A percentile compares a stretch with the other conserved stretches of the same genome.
These are phyloP conservation scores for Botryotinia globosa DNA, from an alignment of 2,329 filamentous ascomycete genomes.

Conservation along the genomic window DNA sequence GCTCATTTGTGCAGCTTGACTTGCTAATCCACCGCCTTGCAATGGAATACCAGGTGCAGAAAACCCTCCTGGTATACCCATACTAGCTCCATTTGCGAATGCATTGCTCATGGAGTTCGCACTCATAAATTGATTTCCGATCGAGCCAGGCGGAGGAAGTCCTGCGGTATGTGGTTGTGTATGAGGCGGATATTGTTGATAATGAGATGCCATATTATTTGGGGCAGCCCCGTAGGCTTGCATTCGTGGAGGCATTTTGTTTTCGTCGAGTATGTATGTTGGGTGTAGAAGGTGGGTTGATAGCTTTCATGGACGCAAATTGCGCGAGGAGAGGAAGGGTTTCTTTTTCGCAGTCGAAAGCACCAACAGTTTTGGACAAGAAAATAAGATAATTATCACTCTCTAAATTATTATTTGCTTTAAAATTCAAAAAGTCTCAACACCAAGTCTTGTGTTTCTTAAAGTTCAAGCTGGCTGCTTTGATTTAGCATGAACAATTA, in stretches of 20 bases:
- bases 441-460: conserved; percentile 13
- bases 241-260: conserved; percentile 39
- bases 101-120: conserved; percentile 15
- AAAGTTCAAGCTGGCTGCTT: conserved; percentile 14
- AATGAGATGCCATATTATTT: conserved; percentile 40
- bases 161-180: conserved; percentile 46
- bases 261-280: conserved; percentile 36
- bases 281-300: conserved; percentile 33
- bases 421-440: conserved; percentile 13
- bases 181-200: conserved; percentile 47
- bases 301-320: conserved; percentile 38
- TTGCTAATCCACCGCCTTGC: conserved; percentile 66
- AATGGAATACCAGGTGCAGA: conserved; percentile 52
- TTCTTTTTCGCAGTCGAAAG: background rate
- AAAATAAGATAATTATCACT: conserved; percentile 10
- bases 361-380: background rate
- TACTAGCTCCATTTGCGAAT: conserved; percentile 48
- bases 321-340: conserved; percentile 20
- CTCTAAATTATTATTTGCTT: background rate
- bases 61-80: conserved; percentile 57
- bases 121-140: conserved; percentile 60
- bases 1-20: conserved; percentile 82
- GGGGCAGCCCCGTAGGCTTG: conserved; percentile 37
- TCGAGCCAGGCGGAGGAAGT: conserved; percentile 58
- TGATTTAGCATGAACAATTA: conserved; percentile 9